These are phyloP conservation scores for Mucor piriformis DNA, from an alignment of 371 early-diverging fungal species.

Conservation along the genomic window DNA sequence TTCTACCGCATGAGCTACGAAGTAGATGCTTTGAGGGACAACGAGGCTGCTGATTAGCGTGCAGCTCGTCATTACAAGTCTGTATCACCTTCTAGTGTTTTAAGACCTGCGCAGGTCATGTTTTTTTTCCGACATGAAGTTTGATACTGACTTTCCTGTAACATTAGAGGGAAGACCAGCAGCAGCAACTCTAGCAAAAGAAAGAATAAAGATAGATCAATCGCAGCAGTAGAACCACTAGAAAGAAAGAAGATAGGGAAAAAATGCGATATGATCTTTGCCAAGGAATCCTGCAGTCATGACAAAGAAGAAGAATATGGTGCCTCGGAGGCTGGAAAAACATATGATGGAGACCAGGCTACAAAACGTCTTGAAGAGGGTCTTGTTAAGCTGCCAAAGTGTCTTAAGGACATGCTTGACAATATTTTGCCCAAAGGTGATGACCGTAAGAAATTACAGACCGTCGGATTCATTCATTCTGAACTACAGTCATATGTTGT, in stretches of 20 bases:
- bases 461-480: constrained; percentile 16
- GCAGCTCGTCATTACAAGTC: background rate
- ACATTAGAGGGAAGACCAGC: constrained; percentile 16
- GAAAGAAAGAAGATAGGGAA: constrained; percentile 10
- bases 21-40: background rate
- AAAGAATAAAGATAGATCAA: constrained; percentile 17
- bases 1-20: background rate
- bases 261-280: constrained; percentile 18
- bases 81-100: background rate
- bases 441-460: background rate
- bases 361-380: constrained; percentile 14
- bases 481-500: constrained; percentile 19
- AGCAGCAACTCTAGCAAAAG: constrained; percentile 12
- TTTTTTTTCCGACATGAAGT: no score
- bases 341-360: constrained; percentile 12
- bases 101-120: background rate
- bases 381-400: constrained; percentile 6
- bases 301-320: constrained; percentile 12
- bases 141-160: constrained; percentile 4
- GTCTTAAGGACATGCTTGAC: constrained; percentile 19
- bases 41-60: background rate
- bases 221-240: constrained; percentile 7
- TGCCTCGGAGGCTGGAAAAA: constrained; percentile 11
- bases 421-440: background rate
- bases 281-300: constrained; percentile 8